A percentile compares a stretch with the other conserved stretches of the same genome.
These are phyloP conservation scores for Penicillium desertorum DNA, from an alignment of 495 filamentous ascomycete genomes.

Conservation along the genomic window DNA sequence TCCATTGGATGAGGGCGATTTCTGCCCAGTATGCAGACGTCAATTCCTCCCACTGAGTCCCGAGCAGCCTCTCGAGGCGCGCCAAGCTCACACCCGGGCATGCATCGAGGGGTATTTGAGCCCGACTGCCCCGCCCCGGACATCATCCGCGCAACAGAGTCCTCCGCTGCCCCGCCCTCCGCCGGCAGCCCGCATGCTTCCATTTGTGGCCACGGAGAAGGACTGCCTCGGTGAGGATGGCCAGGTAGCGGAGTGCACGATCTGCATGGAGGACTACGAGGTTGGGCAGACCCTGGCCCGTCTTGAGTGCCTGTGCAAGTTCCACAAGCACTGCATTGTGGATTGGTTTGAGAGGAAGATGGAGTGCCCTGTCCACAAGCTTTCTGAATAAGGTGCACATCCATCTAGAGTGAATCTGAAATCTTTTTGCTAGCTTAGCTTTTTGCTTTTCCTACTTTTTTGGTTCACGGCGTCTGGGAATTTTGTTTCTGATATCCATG, in stretches of 20 bases:
- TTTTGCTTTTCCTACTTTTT: conserved; percentile 9
- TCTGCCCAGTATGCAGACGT: conserved; percentile 84
- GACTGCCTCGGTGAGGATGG: conserved; percentile 76
- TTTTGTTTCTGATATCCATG: conserved; percentile 10
- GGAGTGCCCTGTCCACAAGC: conserved; percentile 55
- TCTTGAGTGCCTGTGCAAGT: conserved; percentile 90
- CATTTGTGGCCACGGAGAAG: conserved; percentile 87
- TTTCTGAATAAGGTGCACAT: conserved; percentile 25
- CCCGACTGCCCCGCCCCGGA: conserved; percentile 9
- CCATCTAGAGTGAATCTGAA: background rate
- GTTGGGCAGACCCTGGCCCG: conserved; percentile 78
- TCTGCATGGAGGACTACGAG: conserved; percentile 95
- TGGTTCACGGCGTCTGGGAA: conserved; percentile 1
- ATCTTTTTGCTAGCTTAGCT: background rate
- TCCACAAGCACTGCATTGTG: conserved; percentile 71
- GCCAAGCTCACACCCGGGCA: conserved; percentile 72
- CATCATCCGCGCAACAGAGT: conserved; percentile 19
- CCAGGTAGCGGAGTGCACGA: conserved; percentile 71
- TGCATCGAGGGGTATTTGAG: conserved; percentile 62
- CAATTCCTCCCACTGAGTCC: conserved; percentile 66
- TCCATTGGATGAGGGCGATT: conserved; percentile 72
- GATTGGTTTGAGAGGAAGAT: conserved; percentile 55
- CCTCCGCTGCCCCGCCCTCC: conserved; percentile 25
- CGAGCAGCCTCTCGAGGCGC: conserved; percentile 58
- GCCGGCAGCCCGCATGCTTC: conserved; percentile 51